A percentile compares a stretch with the other conserved stretches of the same genome.
phyloP scores from a whole-genome alignment of 495 filamentous ascomycete genomes.

The Filosporella fistucella region DNA sequence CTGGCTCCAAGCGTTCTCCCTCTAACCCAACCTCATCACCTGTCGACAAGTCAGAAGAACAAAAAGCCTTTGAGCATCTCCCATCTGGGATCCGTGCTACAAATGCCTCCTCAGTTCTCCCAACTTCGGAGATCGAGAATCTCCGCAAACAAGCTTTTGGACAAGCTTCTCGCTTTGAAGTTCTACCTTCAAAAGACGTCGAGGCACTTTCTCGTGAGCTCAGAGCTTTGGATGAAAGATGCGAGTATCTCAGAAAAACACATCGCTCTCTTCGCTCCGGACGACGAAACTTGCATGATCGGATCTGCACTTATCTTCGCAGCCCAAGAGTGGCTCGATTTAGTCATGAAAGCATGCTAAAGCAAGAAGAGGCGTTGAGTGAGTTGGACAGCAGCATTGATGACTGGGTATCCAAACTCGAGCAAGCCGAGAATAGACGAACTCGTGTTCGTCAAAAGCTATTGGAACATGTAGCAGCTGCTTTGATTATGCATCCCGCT shows the following conservation, averaged over 20 bases:
- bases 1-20: slow-evolving; percentile 12
- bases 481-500: slow-evolving; percentile 28
- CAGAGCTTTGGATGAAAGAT: slow-evolving; percentile 62
- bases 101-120: slow-evolving; percentile 43
- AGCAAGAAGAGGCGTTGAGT: slow-evolving; percentile 68
- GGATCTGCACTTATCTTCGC: slow-evolving; percentile 65
- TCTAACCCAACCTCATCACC: neutral
- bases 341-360: slow-evolving; percentile 62
- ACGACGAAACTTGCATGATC: slow-evolving; percentile 60
- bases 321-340: slow-evolving; percentile 58
- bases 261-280: slow-evolving; percentile 63
- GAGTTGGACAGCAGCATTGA: slow-evolving; percentile 72
- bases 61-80: slow-evolving; percentile 47
- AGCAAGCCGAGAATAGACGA: slow-evolving; percentile 70
- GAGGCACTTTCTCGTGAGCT: slow-evolving; percentile 63
- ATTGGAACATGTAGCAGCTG: slow-evolving; percentile 67
- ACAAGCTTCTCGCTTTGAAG: slow-evolving; percentile 62
- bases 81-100: slow-evolving; percentile 51
- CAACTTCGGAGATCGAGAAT: slow-evolving; percentile 43
- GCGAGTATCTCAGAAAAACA: slow-evolving; percentile 66
- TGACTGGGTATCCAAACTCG: slow-evolving; percentile 68
- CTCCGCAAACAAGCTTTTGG: slow-evolving; percentile 58
- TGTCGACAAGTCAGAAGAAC: slow-evolving; percentile 31
- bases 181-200: slow-evolving; percentile 63
- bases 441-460: slow-evolving; percentile 69